phyloP scores from a whole-genome alignment of 2,329 filamentous ascomycete genomes.

The Shiraia bambusicola region DNA sequence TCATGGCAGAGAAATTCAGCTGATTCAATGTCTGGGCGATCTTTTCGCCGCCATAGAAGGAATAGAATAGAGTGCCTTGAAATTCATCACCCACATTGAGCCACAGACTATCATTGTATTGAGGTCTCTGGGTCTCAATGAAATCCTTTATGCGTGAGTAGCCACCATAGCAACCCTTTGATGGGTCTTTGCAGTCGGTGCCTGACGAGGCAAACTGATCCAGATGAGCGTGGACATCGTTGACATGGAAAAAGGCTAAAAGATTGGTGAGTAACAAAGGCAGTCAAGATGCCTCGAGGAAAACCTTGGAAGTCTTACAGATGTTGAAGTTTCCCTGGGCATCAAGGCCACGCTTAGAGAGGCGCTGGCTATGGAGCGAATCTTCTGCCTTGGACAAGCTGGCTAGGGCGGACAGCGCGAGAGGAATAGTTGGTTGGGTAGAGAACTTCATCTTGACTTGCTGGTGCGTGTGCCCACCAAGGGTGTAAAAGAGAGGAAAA shows the following conservation, averaged over 20 bases:
- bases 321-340: slow-evolving; percentile 40
- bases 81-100: slow-evolving; percentile 70
- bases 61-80: slow-evolving; percentile 68
- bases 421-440: slow-evolving; percentile 10
- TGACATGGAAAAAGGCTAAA: slow-evolving; percentile 67
- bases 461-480: not conserved
- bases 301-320: too few relatives aligned
- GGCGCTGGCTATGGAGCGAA: slow-evolving; percentile 30
- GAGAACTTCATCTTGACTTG: slow-evolving; percentile 26
- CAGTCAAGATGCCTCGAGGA: too few relatives aligned
- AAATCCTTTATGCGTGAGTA: slow-evolving; percentile 65
- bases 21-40: slow-evolving; percentile 67
- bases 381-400: slow-evolving; percentile 27
- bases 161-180: slow-evolving; percentile 63
- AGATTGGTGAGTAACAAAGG: slow-evolving; percentile 4
- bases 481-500: not conserved
- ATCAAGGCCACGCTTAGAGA: slow-evolving; percentile 36
- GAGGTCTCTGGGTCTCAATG: slow-evolving; percentile 58
- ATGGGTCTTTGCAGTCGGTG: slow-evolving; percentile 60
- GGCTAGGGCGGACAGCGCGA: slow-evolving; percentile 25
- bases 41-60: slow-evolving; percentile 67
- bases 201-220: slow-evolving; percentile 64
- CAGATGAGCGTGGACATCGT: slow-evolving; percentile 68
- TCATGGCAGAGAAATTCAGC: slow-evolving; percentile 68
- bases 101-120: slow-evolving; percentile 62